Evolutionary conservation across 345 rosid species (phyloP).

Genomic region (Eutrema heterophyllum): DNA sequence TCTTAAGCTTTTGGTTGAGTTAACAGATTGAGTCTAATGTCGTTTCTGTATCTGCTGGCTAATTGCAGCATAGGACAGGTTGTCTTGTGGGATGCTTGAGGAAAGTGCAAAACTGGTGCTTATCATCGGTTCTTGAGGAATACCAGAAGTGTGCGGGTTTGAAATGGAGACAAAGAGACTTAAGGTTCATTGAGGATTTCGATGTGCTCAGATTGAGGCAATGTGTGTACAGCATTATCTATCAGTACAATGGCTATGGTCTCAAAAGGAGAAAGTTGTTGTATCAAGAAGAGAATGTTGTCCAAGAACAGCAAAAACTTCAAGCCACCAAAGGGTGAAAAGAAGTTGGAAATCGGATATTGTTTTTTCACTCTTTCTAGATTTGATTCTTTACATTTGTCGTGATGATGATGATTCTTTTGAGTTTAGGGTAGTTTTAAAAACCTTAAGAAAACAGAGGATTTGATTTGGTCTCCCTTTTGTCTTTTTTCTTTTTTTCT

Average conservation of each 20-base stretch:
- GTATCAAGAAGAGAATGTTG: slow-evolving; percentile 48
- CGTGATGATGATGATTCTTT: slow-evolving; percentile 13
- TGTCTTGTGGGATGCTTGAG: slow-evolving; percentile 84
- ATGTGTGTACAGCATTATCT: slow-evolving; percentile 62
- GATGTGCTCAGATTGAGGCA: slow-evolving; percentile 43
- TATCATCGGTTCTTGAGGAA: slow-evolving; percentile 68
- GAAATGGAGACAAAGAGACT: slow-evolving; percentile 54
- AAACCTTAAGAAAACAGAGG: not conserved
- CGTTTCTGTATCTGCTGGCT: not conserved
- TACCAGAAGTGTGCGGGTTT: slow-evolving; percentile 59
- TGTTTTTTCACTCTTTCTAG: not conserved
- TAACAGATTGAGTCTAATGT: not conserved
- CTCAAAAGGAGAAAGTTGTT: slow-evolving; percentile 63
- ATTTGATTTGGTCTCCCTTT: not conserved
- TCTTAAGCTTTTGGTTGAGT: not conserved
- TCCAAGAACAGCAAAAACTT: slow-evolving; percentile 42
- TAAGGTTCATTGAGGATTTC: slow-evolving; percentile 59
- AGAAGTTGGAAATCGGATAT: not conserved
- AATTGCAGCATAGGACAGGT: slow-evolving; percentile 81
- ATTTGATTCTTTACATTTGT: not conserved
- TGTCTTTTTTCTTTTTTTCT: not conserved
- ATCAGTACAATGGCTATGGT: slow-evolving; percentile 70
- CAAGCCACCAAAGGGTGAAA: slow-evolving; percentile 37
- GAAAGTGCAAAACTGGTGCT: slow-evolving; percentile 75
- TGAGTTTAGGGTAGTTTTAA: not conserved